Percentiles rank a stretch among this genome's conserved stretches.
Conservation (phyloP, 1,139 yeast species). For the Yamadazyma buinensis region DNA sequence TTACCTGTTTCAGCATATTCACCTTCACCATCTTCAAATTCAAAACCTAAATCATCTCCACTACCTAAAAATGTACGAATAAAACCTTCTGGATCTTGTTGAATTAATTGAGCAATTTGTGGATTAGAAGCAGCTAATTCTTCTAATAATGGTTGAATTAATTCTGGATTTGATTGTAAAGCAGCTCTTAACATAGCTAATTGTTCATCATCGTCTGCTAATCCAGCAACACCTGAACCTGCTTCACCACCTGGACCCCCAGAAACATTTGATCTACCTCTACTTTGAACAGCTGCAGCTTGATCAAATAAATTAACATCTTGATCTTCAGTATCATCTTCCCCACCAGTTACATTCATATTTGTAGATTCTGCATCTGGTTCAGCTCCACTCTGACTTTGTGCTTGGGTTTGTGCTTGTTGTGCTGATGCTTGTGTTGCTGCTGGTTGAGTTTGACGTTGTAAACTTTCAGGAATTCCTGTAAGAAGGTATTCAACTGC, state of each 20-base stretch:
- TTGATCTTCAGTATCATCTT: conserved; percentile 20
- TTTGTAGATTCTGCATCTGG: conserved; percentile 18
- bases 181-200: conserved; percentile 71
- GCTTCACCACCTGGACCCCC: conserved; percentile 29
- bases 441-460: conserved; percentile 21
- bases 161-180: conserved; percentile 83
- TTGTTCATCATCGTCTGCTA: conserved; percentile 46
- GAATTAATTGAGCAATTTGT: conserved; percentile 76
- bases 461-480: conserved; percentile 76
- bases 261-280: neutral
- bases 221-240: conserved; percentile 19
- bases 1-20: conserved; percentile 29
- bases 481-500: conserved; percentile 93
- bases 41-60: conserved; percentile 46
- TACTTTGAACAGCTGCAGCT: conserved; percentile 59
- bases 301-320: conserved; percentile 63
- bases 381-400: conserved; percentile 22
- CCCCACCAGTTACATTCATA: conserved; percentile 18
- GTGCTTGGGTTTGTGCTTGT: conserved; percentile 4
- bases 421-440: conserved; percentile 22
- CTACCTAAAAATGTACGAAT: conserved; percentile 64
- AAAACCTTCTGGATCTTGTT: conserved; percentile 84
- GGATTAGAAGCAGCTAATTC: conserved; percentile 84
- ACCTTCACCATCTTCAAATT: conserved; percentile 28
- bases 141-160: conserved; percentile 79